phyloP scores from a whole-genome alignment of 1,139 yeast species.

The Ashbya aceris region DNA sequence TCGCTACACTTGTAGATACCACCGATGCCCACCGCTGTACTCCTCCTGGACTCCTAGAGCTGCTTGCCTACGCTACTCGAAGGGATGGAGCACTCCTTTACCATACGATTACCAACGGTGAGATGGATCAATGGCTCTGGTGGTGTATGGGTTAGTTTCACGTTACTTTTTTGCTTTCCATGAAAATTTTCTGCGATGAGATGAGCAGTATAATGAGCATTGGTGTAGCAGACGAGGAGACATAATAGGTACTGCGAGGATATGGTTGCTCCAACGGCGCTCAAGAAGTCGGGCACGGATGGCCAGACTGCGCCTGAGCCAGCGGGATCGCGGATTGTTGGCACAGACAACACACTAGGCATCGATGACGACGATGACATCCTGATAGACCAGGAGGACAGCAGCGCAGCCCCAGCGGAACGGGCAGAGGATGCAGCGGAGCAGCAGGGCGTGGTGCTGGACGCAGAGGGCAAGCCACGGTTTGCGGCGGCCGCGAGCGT shows the following conservation, averaged over 20 bases:
- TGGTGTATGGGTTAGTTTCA: not conserved
- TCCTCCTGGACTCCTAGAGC: too few species aligned
- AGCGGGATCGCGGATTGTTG: conserved; percentile 22
- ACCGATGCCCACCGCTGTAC: too few species aligned
- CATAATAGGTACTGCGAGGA: not conserved
- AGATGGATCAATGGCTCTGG: not conserved
- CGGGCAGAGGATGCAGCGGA: conserved; percentile 25
- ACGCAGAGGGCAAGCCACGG: conserved; percentile 83
- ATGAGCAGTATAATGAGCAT: conserved; percentile 4
- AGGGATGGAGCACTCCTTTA: too few species aligned
- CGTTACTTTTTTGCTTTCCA: not conserved
- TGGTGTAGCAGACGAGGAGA: not conserved
- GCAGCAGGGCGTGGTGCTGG: conserved; percentile 54
- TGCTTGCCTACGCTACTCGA: too few species aligned
- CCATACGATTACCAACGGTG: too few species aligned
- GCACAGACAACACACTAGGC: conserved; percentile 17
- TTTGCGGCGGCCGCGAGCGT: conserved; percentile 66
- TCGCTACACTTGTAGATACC: too few species aligned
- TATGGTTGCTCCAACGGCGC: conserved; percentile 73
- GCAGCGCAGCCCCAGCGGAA: conserved; percentile 18
- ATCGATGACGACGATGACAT: conserved; percentile 43
- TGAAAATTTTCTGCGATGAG: conserved; percentile 7
- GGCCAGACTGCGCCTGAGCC: conserved; percentile 9
- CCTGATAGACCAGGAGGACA: conserved; percentile 46
- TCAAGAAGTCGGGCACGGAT: conserved; percentile 25